phyloP scores from a whole-genome alignment of 192 early-diverging fungal genomes.

The Dissophora ornata region DNA sequence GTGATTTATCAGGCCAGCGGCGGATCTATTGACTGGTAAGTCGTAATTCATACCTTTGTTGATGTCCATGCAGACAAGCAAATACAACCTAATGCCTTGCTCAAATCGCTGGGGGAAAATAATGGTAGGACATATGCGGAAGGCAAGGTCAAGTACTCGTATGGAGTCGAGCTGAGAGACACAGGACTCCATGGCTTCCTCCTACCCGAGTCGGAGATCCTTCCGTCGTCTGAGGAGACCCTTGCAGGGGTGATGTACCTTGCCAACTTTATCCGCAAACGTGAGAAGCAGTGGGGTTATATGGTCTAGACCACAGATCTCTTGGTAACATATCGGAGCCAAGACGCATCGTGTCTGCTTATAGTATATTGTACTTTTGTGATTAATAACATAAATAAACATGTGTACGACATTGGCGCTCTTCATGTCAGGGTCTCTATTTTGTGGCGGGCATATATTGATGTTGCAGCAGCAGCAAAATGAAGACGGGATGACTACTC shows the following conservation, averaged over 20 bases:
- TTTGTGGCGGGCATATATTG: too few relatives aligned
- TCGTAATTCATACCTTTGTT: too few relatives aligned
- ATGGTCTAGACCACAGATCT: slow-evolving; percentile 8
- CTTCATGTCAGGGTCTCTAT: too few relatives aligned
- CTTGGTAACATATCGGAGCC: too few relatives aligned
- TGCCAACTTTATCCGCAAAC: slow-evolving; percentile 49
- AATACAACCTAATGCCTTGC: too few relatives aligned
- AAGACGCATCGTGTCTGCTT: too few relatives aligned
- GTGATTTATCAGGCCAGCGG: slow-evolving; percentile 54
- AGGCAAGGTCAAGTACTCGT: slow-evolving; percentile 58
- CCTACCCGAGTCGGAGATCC: slow-evolving; percentile 57
- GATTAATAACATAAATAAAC: too few relatives aligned
- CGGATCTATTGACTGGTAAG: slow-evolving; percentile 52
- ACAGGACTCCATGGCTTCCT: slow-evolving; percentile 59
- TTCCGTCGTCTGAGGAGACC: slow-evolving; percentile 58
- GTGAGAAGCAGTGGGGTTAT: slow-evolving; percentile 50
- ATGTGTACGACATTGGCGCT: too few relatives aligned
- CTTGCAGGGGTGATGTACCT: slow-evolving; percentile 48
- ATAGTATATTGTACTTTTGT: too few relatives aligned
- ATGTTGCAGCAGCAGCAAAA: too few relatives aligned
- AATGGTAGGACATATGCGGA: slow-evolving; percentile 54
- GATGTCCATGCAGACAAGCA: too few relatives aligned
- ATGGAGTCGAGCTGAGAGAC: slow-evolving; percentile 59
- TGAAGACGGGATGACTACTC: too few relatives aligned
- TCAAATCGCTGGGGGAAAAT: not conserved